A percentile compares a stretch with the other conserved stretches of the same genome.
Conservation (phyloP, 176 grass and related monocot species). For the Leersia perrieri region DNA sequence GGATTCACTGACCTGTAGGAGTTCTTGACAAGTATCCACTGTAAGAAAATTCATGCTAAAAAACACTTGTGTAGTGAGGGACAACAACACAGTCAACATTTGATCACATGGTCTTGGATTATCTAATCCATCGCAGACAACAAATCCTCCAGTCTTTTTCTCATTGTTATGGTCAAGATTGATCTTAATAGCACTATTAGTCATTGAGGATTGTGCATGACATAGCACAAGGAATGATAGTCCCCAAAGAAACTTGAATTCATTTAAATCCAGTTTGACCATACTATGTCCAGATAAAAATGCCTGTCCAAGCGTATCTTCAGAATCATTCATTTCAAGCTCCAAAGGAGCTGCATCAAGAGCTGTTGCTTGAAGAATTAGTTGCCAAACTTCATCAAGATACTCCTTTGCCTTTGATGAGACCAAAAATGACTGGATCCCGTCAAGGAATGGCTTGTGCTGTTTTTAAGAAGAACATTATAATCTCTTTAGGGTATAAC, state of each 20-base stretch:
- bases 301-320: constrained; percentile 29
- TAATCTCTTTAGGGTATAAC: constrained; percentile 8
- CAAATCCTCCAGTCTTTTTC: constrained; percentile 29
- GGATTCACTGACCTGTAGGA: constrained; percentile 70
- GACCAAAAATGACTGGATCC: constrained; percentile 82
- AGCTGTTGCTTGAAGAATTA: constrained; percentile 81
- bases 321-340: constrained; percentile 45
- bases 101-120: constrained; percentile 56
- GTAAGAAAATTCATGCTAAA: constrained; percentile 68
- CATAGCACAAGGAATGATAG: constrained; percentile 75
- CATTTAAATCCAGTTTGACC: constrained; percentile 65
- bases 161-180: constrained; percentile 37
- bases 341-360: constrained; percentile 70
- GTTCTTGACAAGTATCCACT: constrained; percentile 62
- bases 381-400: constrained; percentile 79
- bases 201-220: constrained; percentile 36
- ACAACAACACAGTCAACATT: constrained; percentile 52
- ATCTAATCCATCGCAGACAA: constrained; percentile 44
- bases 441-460: constrained; percentile 97
- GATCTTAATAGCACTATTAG: constrained; percentile 40
- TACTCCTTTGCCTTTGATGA: constrained; percentile 78
- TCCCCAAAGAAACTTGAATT: constrained; percentile 88
- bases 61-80: constrained; percentile 73
- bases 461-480: constrained; percentile 38
- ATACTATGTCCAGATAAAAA: constrained; percentile 84